phyloP scores from a whole-genome alignment of 495 filamentous ascomycete genomes.

The Xylaria curta region DNA sequence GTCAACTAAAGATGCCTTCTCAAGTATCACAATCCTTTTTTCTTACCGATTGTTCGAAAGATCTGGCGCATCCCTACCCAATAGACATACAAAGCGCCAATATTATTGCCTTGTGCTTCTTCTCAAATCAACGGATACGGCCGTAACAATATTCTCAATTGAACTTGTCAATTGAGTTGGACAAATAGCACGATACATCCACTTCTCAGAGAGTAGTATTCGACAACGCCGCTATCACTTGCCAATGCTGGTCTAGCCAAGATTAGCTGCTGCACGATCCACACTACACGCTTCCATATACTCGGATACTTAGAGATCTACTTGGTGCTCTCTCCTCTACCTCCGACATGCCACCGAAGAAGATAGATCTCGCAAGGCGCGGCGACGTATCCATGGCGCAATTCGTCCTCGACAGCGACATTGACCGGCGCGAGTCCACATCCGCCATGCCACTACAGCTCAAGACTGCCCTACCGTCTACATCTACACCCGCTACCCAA shows the following conservation, averaged over 20 bases:
- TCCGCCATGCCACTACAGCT: constrained; percentile 33
- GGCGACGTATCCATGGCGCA: constrained; percentile 48
- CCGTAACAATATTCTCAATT: background rate
- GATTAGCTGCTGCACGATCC: constrained; percentile 5
- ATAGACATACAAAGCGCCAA: background rate
- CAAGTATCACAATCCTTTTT: background rate
- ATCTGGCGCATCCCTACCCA: too few relatives aligned
- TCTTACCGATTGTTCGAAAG: too few relatives aligned
- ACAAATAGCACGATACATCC: background rate
- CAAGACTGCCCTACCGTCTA: constrained; percentile 20
- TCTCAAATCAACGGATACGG: background rate
- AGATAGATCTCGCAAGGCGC: constrained; percentile 18
- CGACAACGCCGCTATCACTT: background rate
- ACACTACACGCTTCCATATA: background rate
- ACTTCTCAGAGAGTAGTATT: background rate
- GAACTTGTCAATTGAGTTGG: background rate
- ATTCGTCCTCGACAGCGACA: constrained; percentile 48
- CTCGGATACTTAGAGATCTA: background rate
- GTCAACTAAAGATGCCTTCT: background rate
- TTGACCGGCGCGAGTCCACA: constrained; percentile 29
- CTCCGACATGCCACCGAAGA: constrained; percentile 21
- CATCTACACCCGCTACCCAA: constrained; percentile 33
- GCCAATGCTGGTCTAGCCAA: constrained; percentile 13
- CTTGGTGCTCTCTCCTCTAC: background rate
- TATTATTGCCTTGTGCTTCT: background rate